Percentiles rank a stretch among this genome's conserved stretches.
Conservation (phyloP, 2,329 filamentous ascomycete species). For the Onygenales sp. region DNA sequence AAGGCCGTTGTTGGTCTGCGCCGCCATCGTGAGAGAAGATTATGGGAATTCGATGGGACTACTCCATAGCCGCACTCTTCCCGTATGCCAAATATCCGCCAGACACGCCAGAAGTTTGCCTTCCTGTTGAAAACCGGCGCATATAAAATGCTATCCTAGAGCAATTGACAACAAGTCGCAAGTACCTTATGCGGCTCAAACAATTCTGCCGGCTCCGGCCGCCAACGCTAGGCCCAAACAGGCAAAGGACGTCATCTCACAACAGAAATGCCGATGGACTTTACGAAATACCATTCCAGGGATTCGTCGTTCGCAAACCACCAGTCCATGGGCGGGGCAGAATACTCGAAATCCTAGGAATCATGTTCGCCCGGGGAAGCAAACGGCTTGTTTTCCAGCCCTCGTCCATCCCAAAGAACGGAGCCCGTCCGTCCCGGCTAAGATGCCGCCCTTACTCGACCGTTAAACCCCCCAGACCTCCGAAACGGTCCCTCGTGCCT, state of each 20-base stretch:
- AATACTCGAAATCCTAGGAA: background rate
- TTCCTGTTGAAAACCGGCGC: background rate
- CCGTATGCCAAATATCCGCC: background rate
- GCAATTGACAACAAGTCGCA: background rate
- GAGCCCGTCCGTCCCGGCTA: background rate
- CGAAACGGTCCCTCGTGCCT: background rate
- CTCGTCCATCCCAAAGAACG: conserved; percentile 7
- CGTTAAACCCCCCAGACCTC: background rate
- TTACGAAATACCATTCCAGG: background rate
- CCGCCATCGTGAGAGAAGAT: background rate
- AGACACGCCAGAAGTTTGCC: background rate
- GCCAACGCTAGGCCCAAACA: background rate
- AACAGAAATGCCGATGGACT: background rate
- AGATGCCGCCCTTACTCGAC: conserved; percentile 1
- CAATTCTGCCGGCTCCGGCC: background rate
- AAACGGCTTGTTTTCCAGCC: background rate
- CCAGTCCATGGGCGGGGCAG: background rate
- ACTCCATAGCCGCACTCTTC: background rate
- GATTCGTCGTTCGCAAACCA: background rate
- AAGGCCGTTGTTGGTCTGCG: background rate
- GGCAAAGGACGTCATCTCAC: background rate
- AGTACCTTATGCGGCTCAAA: background rate
- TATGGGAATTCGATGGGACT: background rate
- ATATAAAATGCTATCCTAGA: background rate
- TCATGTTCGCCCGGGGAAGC: background rate